Conservation (phyloP, 495 filamentous ascomycete species). For the Hyaloscypha finlandica region DNA sequence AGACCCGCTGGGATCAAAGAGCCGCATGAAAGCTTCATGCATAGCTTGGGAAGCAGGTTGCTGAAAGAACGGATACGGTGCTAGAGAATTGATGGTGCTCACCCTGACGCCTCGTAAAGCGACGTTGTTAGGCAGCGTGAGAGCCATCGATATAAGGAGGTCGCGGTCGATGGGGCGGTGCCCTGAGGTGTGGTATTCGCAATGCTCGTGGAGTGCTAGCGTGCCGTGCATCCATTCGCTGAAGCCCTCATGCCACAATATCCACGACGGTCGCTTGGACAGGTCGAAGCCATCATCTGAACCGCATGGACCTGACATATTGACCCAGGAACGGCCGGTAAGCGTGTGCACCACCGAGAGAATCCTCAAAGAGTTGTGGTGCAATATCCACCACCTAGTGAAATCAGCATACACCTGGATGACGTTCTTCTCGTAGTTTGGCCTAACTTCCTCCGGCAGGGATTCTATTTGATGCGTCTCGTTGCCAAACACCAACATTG, state of each 20-base stretch:
- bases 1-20: not conserved
- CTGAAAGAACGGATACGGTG: not conserved
- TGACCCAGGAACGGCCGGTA: not conserved
- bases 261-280: not conserved
- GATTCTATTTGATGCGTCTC: not conserved
- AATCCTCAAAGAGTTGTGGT: conserved; percentile 2
- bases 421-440: not conserved
- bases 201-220: not conserved
- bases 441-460: not conserved
- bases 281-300: not conserved
- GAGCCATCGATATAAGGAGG: not conserved
- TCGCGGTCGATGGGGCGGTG: not conserved
- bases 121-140: not conserved
- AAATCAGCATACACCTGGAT: not conserved
- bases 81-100: not conserved
- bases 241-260: not conserved
- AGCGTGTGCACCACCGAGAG: not conserved
- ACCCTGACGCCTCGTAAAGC: not conserved
- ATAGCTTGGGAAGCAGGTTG: not conserved
- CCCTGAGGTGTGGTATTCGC: not conserved
- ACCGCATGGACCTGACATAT: not conserved
- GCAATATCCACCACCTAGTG: not conserved
- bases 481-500: not conserved
- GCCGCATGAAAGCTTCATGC: not conserved
- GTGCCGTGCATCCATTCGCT: not conserved